phyloP scores from a whole-genome alignment of 73 alveolate species.

The Effrenium voratum region DNA sequence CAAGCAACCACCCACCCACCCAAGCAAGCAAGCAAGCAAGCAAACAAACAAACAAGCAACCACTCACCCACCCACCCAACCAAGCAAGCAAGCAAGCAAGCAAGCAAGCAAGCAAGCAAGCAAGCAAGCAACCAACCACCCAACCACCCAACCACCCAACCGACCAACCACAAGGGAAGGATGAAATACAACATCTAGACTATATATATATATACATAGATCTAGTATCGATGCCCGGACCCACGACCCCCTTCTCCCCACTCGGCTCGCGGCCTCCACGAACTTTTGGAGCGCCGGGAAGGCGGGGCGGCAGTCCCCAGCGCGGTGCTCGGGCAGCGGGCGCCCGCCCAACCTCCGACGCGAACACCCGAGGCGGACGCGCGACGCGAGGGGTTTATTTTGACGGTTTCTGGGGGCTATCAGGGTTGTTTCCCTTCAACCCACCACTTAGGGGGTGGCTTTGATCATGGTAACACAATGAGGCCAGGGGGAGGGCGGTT shows the following conservation, averaged over 20 bases:
- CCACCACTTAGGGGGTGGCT: not conserved
- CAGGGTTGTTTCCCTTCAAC: not conserved
- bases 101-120: too few relatives aligned
- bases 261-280: conserved; percentile 32
- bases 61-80: too few relatives aligned
- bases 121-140: too few relatives aligned
- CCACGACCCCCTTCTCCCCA: not conserved
- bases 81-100: too few relatives aligned
- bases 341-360: conserved; percentile 24
- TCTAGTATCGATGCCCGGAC: not conserved
- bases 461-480: not conserved
- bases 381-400: too few relatives aligned
- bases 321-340: not conserved
- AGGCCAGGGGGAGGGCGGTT: not conserved
- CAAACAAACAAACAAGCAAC: too few relatives aligned
- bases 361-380: not conserved
- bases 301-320: conserved; percentile 48
- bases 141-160: too few relatives aligned
- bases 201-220: too few relatives aligned
- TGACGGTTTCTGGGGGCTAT: not conserved
- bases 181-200: too few relatives aligned
- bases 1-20: too few relatives aligned
- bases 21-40: too few relatives aligned
- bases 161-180: too few relatives aligned
- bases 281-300: conserved; percentile 84